Evolutionary conservation across 768 basidiomycete species (phyloP).

Genomic region (Mycena galericulata): DNA sequence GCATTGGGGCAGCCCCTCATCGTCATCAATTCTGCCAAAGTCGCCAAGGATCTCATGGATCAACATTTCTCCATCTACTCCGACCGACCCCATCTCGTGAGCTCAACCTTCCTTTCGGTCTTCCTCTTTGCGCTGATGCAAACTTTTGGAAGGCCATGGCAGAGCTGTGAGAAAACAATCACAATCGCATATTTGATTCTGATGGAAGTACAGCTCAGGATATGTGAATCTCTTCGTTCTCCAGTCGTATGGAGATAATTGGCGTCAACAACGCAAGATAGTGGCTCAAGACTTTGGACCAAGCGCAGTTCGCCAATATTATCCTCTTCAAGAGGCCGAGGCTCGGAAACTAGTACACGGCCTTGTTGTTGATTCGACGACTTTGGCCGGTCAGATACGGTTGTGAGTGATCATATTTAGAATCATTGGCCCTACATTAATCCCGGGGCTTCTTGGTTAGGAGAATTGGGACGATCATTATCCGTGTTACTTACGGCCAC

Average conservation of each 20-base stretch:
- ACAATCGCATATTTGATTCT: too few relatives aligned
- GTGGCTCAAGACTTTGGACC: conserved; percentile 8
- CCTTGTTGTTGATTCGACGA: not conserved
- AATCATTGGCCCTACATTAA: too few relatives aligned
- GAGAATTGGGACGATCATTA: conserved; percentile 5
- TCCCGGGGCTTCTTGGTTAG: too few relatives aligned
- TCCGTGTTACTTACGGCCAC: conserved; percentile 2
- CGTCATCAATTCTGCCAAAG: conserved; percentile 42
- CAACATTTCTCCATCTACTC: conserved; percentile 43
- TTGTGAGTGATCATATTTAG: too few relatives aligned
- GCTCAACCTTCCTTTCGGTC: too few relatives aligned
- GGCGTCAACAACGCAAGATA: conserved; percentile 22
- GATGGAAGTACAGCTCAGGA: not conserved
- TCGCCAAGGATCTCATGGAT: conserved; percentile 42
- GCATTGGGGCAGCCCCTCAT: conserved; percentile 39
- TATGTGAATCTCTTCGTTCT: not conserved
- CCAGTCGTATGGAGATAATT: conserved; percentile 3
- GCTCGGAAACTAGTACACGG: not conserved
- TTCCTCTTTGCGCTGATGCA: not conserved
- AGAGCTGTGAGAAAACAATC: too few relatives aligned
- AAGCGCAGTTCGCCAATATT: not conserved
- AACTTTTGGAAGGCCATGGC: too few relatives aligned
- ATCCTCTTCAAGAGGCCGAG: not conserved
- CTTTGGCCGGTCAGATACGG: not conserved
- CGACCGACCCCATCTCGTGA: too few relatives aligned